Evolutionary conservation across 2,329 filamentous ascomycete species (phyloP).

Genomic region (Aspergillus melleus): DNA sequence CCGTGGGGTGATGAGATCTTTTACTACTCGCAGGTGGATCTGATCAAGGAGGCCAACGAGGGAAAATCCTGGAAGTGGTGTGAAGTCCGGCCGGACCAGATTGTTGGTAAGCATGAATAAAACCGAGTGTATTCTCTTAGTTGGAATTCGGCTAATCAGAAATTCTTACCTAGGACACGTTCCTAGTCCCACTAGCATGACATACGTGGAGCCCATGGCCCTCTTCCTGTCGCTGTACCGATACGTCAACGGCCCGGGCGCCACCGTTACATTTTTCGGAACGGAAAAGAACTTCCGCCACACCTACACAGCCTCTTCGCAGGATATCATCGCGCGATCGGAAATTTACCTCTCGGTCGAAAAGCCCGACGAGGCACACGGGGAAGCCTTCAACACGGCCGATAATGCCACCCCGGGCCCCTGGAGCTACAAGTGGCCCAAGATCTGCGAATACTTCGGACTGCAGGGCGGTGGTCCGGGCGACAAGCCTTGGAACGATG

Average conservation of each 20-base stretch:
- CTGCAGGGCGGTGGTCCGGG: background rate
- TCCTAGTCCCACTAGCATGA: background rate
- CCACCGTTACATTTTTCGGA: slow-evolving; percentile 39
- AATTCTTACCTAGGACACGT: background rate
- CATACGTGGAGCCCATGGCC: slow-evolving; percentile 13
- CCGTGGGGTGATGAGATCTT: slow-evolving; percentile 47
- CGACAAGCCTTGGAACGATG: slow-evolving; percentile 10
- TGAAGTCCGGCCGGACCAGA: slow-evolving; percentile 47
- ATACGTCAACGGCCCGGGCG: slow-evolving; percentile 37
- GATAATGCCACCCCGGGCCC: slow-evolving; percentile 18
- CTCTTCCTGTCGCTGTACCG: slow-evolving; percentile 41
- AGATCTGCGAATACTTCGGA: background rate
- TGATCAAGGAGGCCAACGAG: slow-evolving; percentile 35
- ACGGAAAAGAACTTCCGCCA: slow-evolving; percentile 33
- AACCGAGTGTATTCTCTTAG: background rate
- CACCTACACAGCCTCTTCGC: slow-evolving; percentile 38
- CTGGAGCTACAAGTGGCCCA: slow-evolving; percentile 22
- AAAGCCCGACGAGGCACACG: slow-evolving; percentile 16
- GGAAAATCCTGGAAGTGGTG: slow-evolving; percentile 47
- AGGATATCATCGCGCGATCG: slow-evolving; percentile 30
- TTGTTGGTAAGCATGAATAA: slow-evolving; percentile 27
- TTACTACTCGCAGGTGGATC: slow-evolving; percentile 49
- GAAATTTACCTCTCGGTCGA: slow-evolving; percentile 27
- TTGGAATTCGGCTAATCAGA: slow-evolving; percentile 36
- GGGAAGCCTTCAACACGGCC: slow-evolving; percentile 26